Percentiles rank a stretch among this genome's conserved stretches.
Evolutionary conservation across 1,139 yeast species (phyloP).

Genomic region (Debaryomyces sp.): DNA sequence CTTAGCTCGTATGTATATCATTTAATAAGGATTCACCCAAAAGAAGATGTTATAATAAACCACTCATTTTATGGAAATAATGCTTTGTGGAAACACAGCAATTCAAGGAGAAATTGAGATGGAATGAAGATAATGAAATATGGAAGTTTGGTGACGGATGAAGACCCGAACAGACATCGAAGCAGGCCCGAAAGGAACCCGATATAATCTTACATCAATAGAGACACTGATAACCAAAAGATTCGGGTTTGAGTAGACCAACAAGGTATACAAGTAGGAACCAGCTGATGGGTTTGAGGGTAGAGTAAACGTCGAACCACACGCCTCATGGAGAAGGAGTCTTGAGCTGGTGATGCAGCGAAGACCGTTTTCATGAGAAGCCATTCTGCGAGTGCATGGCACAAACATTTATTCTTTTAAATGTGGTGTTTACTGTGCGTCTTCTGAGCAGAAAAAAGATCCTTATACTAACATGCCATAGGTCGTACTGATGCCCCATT

Average conservation of each 20-base stretch:
- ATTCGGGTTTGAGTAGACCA: conserved; percentile 1
- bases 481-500: conserved; percentile 99
- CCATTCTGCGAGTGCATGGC: conserved; percentile 63
- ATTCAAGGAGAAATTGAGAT: not conserved
- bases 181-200: conserved; percentile 1
- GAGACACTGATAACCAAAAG: conserved; percentile 17
- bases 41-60: conserved; percentile 13
- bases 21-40: conserved; percentile 6
- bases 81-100: not conserved
- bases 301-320: not conserved
- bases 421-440: conserved; percentile 45
- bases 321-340: not conserved
- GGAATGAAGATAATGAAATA: not conserved
- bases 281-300: not conserved
- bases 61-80: not conserved
- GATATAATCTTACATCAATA: conserved; percentile 16
- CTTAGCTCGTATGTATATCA: conserved; percentile 91
- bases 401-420: conserved; percentile 13
- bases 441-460: conserved; percentile 57
- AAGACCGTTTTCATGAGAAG: not conserved
- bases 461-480: conserved; percentile 50
- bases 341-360: conserved; percentile 7
- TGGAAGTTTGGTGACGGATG: not conserved
- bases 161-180: not conserved
- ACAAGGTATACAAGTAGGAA: not conserved